Percentiles rank a stretch among this genome's conserved stretches.
These are phyloP conservation scores for Fusarium agapanthi DNA, from an alignment of 2,329 filamentous ascomycete genomes.

Conservation along the genomic window DNA sequence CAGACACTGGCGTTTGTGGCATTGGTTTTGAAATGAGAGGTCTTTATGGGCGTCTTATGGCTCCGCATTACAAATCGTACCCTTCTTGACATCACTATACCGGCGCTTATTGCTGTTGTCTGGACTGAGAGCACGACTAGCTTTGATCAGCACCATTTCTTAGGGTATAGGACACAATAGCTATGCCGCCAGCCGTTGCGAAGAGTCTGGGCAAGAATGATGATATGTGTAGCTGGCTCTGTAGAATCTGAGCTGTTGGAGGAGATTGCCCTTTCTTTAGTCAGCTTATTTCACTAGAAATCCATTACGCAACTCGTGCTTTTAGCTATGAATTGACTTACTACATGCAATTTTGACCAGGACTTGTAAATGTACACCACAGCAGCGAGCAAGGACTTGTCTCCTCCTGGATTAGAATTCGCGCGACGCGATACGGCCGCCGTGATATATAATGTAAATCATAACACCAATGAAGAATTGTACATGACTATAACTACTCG, in stretches of 20 bases:
- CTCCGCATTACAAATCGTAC: slow-evolving; percentile 1
- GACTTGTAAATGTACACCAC: neutral
- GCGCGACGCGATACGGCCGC: neutral
- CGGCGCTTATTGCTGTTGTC: slow-evolving; percentile 7
- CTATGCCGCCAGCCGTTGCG: neutral
- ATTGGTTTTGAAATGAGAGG: slow-evolving; percentile 31
- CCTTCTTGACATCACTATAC: slow-evolving; percentile 16
- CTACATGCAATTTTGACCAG: neutral
- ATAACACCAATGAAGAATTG: neutral
- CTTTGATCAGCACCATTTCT: neutral
- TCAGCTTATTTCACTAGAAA: slow-evolving; percentile 34
- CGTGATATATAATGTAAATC: neutral
- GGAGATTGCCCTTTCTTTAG: slow-evolving; percentile 36
- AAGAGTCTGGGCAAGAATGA: slow-evolving; percentile 4
- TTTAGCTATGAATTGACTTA: neutral
- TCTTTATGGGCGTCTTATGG: slow-evolving; percentile 12
- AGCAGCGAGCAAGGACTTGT: neutral
- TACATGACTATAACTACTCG: neutral
- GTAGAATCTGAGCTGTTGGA: slow-evolving; percentile 40
- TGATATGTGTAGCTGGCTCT: slow-evolving; percentile 35
- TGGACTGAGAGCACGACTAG: slow-evolving; percentile 4
- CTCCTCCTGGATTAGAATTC: neutral
- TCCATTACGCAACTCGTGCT: slow-evolving; percentile 24
- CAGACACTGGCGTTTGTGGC: slow-evolving; percentile 33
- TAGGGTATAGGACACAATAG: neutral